These are phyloP conservation scores for Lactarius hengduanensis DNA, from an alignment of 768 basidiomycete genomes.

Conservation along the genomic window DNA sequence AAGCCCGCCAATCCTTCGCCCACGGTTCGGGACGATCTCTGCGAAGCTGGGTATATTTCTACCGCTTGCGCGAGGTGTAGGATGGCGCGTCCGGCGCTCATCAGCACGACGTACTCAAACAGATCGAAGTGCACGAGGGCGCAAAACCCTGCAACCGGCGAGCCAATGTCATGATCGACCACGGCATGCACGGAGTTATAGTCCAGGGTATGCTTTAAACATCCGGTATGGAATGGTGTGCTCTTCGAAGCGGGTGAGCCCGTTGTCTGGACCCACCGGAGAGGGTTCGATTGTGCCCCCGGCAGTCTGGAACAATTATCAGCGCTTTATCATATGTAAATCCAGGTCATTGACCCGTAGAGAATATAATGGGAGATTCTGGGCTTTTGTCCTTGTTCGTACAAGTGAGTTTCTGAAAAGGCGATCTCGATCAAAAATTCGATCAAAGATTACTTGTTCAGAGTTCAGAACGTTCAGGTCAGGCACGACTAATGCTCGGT, in stretches of 20 bases:
- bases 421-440: background rate
- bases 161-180: conserved; percentile 63
- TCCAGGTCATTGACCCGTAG: background rate
- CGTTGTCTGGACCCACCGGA: conserved; percentile 25
- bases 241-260: conserved; percentile 43
- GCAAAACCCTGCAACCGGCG: conserved; percentile 51
- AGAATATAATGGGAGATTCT: background rate
- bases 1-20: conserved; percentile 32
- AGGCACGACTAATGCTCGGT: background rate
- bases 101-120: conserved; percentile 54
- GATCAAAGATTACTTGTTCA: background rate
- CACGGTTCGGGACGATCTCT: conserved; percentile 22
- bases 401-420: background rate
- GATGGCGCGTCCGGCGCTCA: conserved; percentile 46
- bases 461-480: background rate
- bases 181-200: conserved; percentile 48
- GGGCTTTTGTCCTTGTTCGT: background rate
- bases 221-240: conserved; percentile 50
- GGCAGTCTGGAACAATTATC: no score
- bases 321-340: no score
- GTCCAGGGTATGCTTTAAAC: conserved; percentile 51
- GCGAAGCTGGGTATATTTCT: background rate
- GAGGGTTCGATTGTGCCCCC: conserved; percentile 45
- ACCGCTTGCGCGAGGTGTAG: conserved; percentile 26
- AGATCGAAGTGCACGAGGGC: conserved; percentile 55